These are phyloP conservation scores for Spirogloea muscicola DNA, from an alignment of 139 green algal genomes.

Conservation along the genomic window DNA sequence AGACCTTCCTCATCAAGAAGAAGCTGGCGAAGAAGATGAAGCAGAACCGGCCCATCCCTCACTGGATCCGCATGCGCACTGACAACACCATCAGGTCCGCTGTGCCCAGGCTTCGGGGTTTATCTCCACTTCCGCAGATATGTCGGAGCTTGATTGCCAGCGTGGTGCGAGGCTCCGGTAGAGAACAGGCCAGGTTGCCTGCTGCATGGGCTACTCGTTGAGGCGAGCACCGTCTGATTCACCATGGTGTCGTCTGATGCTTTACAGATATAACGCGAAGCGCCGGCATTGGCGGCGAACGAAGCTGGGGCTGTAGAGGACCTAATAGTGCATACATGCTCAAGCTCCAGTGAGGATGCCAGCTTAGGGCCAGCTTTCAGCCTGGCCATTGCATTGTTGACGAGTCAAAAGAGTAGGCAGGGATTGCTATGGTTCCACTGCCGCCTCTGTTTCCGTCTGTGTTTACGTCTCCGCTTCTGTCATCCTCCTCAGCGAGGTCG, in stretches of 20 bases:
- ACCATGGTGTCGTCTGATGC: background rate
- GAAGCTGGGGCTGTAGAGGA: constrained; percentile 88
- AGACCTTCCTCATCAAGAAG: constrained; percentile 84
- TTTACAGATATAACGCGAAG: constrained; percentile 88
- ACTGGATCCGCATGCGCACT: constrained; percentile 92
- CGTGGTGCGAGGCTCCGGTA: background rate
- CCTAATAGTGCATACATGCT: too few relatives aligned
- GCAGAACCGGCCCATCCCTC: constrained; percentile 94
- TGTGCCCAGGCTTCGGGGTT: background rate
- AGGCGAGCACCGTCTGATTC: background rate
- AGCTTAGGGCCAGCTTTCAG: too few relatives aligned
- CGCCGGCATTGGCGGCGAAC: constrained; percentile 89
- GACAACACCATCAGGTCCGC: constrained; percentile 85
- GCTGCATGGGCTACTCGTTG: constrained; percentile 2
- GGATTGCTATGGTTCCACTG: too few relatives aligned
- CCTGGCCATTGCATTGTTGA: too few relatives aligned
- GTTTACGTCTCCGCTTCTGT: too few relatives aligned
- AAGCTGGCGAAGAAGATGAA: constrained; percentile 93
- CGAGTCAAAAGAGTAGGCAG: too few relatives aligned
- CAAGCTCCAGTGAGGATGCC: too few relatives aligned
- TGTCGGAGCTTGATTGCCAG: constrained; percentile 1
- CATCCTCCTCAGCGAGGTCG: too few relatives aligned
- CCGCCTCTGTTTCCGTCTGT: too few relatives aligned
- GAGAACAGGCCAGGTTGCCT: constrained; percentile 5
- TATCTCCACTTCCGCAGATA: background rate